phyloP scores from a whole-genome alignment of 106 monocot species.

The Agapanthus africanus region DNA sequence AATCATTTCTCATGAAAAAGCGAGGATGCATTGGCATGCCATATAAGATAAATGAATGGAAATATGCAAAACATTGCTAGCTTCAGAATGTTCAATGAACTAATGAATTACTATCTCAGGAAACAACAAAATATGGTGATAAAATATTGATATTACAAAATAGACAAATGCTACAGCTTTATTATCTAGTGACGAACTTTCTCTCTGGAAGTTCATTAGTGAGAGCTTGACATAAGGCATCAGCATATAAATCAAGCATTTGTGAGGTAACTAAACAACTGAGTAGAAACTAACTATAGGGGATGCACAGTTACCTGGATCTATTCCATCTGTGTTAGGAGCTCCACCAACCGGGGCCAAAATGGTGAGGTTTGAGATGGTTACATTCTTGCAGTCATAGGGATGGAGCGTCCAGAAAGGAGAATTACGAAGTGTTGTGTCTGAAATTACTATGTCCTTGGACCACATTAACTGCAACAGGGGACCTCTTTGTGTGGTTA shows the following conservation, averaged over 20 bases:
- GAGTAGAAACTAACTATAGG: too few species aligned
- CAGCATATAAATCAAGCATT: background rate
- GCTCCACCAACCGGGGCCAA: conserved; percentile 37
- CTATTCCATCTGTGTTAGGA: conserved; percentile 56
- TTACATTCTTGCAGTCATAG: conserved; percentile 44
- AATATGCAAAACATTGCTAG: background rate
- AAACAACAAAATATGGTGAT: too few species aligned
- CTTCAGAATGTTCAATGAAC: background rate
- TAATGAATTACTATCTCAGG: too few species aligned
- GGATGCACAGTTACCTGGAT: conserved; percentile 28
- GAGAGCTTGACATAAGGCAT: background rate
- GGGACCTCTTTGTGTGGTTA: conserved; percentile 46
- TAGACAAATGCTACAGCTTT: background rate
- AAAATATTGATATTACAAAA: too few species aligned
- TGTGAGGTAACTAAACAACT: too few species aligned
- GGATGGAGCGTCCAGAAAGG: conserved; percentile 58
- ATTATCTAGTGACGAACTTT: background rate
- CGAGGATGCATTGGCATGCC: background rate
- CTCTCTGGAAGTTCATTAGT: background rate
- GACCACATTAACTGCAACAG: conserved; percentile 51
- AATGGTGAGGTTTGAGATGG: conserved; percentile 33
- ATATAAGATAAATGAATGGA: background rate
- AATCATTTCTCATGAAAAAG: background rate
- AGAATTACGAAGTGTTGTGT: conserved; percentile 40
- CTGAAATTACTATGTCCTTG: conserved; percentile 37